A percentile compares a stretch with the other conserved stretches of the same genome.
phyloP scores from a whole-genome alignment of 2,329 filamentous ascomycete genomes.

The Pseudonectria buxi region DNA sequence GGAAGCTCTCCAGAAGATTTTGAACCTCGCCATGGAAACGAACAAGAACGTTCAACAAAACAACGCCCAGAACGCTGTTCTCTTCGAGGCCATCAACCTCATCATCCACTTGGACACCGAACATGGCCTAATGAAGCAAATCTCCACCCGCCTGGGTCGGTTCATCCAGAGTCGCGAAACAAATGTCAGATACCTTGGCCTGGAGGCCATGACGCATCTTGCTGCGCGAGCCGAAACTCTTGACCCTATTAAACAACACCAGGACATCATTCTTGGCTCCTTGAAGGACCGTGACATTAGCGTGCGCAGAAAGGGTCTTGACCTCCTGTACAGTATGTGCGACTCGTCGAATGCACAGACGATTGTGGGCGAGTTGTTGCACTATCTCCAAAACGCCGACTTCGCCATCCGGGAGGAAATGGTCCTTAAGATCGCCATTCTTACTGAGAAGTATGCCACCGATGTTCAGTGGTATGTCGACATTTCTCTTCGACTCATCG shows the following conservation, averaged over 20 bases:
- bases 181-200: conserved; percentile 89
- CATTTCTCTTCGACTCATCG: conserved; percentile 87
- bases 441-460: conserved; percentile 97
- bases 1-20: conserved; percentile 81
- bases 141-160: conserved; percentile 81
- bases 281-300: conserved; percentile 95
- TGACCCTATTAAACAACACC: conserved; percentile 96
- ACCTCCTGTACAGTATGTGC: conserved; percentile 99
- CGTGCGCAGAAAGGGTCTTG: conserved; percentile 88
- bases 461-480: conserved; percentile 99
- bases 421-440: conserved; percentile 96
- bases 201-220: conserved; percentile 97
- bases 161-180: conserved; percentile 97
- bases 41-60: conserved; percentile 99
- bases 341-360: conserved; percentile 89
- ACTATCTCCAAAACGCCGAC: conserved; percentile 92
- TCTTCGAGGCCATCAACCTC: conserved; percentile 97
- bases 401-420: conserved; percentile 98
- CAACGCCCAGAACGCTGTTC: conserved; percentile 94
- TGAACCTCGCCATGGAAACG: conserved; percentile 85
- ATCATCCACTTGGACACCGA: conserved; percentile 97
- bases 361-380: conserved; percentile 87
- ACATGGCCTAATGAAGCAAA: conserved; percentile 89
- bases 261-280: conserved; percentile 90
- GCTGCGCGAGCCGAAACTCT: conserved; percentile 89